phyloP scores from a whole-genome alignment of 495 filamentous ascomycete species.

The Hypoxylon crocopeplum region DNA sequence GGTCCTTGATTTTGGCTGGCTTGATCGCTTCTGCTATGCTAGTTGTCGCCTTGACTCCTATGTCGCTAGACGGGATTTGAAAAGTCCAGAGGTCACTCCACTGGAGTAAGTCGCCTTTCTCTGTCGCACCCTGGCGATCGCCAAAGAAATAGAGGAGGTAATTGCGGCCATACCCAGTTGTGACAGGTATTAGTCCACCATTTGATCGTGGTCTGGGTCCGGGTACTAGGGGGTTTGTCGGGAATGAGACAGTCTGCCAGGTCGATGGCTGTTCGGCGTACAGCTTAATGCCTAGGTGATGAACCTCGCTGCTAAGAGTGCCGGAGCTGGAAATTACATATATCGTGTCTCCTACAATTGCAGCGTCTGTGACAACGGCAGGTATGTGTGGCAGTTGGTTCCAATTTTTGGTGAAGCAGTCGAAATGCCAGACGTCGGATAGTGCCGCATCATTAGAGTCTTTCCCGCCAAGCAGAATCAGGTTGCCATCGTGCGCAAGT shows the following conservation, averaged over 20 bases:
- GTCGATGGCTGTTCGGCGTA: conserved; percentile 40
- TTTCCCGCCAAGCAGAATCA: conserved; percentile 53
- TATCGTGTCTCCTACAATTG: conserved; percentile 50
- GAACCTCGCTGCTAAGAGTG: conserved; percentile 48
- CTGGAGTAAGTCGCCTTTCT: conserved; percentile 36
- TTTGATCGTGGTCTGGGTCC: conserved; percentile 53
- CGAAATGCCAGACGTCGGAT: conserved; percentile 57
- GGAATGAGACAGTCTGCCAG: conserved; percentile 55
- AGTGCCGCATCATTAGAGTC: conserved; percentile 26
- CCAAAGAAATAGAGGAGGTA: conserved; percentile 63
- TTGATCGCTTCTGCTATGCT: conserved; percentile 39
- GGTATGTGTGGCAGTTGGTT: conserved; percentile 51
- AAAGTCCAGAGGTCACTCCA: conserved; percentile 58
- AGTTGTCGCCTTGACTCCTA: conserved; percentile 16
- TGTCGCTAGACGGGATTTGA: conserved; percentile 52
- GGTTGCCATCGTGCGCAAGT: conserved; percentile 39
- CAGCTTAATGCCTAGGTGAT: conserved; percentile 47
- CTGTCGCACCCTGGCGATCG: conserved; percentile 14
- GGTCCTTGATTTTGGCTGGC: conserved; percentile 59
- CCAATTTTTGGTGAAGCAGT: conserved; percentile 50
- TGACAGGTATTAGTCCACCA: conserved; percentile 54
- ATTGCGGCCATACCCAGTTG: conserved; percentile 56
- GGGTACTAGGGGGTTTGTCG: conserved; percentile 53
- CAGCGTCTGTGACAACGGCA: conserved; percentile 40
- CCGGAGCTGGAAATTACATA: conserved; percentile 51